Evolutionary conservation across 2,329 filamentous ascomycete genomes (phyloP).

Genomic region (Passalora sequoiae): DNA sequence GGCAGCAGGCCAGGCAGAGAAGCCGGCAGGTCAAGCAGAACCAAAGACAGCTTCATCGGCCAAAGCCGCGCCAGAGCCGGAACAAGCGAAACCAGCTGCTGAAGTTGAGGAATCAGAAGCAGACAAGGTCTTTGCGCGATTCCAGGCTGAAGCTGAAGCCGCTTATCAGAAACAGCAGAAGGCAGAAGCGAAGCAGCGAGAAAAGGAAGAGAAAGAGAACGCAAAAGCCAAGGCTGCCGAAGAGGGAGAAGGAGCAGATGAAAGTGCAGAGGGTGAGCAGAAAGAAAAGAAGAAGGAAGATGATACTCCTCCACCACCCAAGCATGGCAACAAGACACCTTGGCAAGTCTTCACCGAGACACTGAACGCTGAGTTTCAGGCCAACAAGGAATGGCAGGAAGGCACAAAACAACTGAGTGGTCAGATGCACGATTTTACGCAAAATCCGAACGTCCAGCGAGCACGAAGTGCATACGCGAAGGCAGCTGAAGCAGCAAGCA

Average conservation of each 20-base stretch:
- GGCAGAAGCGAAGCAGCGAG: slow-evolving; percentile 36
- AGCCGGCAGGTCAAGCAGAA: slow-evolving; percentile 37
- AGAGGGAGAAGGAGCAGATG: slow-evolving; percentile 42
- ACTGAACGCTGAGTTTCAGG: slow-evolving; percentile 88
- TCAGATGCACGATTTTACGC: slow-evolving; percentile 82
- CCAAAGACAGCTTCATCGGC: slow-evolving; percentile 34
- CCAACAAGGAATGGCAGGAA: slow-evolving; percentile 98
- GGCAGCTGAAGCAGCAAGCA: slow-evolving; percentile 75
- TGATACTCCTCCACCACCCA: slow-evolving; percentile 73
- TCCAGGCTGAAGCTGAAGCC: slow-evolving; percentile 36
- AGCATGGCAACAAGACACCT: slow-evolving; percentile 94
- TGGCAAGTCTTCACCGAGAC: slow-evolving; percentile 99
- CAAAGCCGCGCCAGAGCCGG: slow-evolving; percentile 33
- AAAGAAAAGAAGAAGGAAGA: slow-evolving; percentile 56
- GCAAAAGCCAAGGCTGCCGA: slow-evolving; percentile 27
- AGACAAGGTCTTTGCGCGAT: slow-evolving; percentile 34
- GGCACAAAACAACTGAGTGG: slow-evolving; percentile 91
- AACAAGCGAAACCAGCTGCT: slow-evolving; percentile 15
- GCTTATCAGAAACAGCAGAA: slow-evolving; percentile 37
- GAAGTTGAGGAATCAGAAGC: slow-evolving; percentile 29
- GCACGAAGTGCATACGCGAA: slow-evolving; percentile 82
- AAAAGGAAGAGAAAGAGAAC: slow-evolving; percentile 39
- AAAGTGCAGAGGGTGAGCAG: slow-evolving; percentile 45
- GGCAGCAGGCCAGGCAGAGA: slow-evolving; percentile 36
- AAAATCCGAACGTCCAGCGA: slow-evolving; percentile 83